Evolutionary conservation across 2,329 filamentous ascomycete genomes (phyloP), one percentile per base, ranked within the genome.

Genomic region (Xylaria arbuscula): DNA sequence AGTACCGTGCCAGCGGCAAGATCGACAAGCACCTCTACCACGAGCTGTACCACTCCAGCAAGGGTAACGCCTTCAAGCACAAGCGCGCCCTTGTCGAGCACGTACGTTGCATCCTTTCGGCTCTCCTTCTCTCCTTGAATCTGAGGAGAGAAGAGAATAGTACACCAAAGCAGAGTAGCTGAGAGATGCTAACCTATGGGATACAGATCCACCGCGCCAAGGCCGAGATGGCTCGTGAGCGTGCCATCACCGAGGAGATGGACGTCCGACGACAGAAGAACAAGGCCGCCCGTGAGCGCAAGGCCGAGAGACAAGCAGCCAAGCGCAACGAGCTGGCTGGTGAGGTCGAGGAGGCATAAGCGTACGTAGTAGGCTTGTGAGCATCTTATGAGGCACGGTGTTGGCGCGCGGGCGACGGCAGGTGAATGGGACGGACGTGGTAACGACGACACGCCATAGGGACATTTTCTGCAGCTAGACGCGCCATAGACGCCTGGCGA

Each of bases 51-150:
- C 96, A 98, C 87, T 89, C 97, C 84, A 96, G 93, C 92, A 99
- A 99, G 94, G 97, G 96, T 97, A 99, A 99, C 92, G 95, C 96
- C 85, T 99, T 99, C 93, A 99, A 99, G 94, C 96, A 99, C 93
- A 99, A 98, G 94, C 92, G 96, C 87, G 96, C 94, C 82, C 92
- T 99, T 80, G 94, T 99, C 84, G 96, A 99, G 91, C 96, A 99
- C 89, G 96, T 99, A 97, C 82, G 96, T 93, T 80, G 7, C 17
- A 40, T 42, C 36, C 34, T 6, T 28, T 28, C 5, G 2, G 28
- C 28, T 28, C 2, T 28, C 5, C 61, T 17, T 51, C 9, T 28
- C 22, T 5, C 3, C 13, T 42, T 4, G 13, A n/a, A 7, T 17
- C 28, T 10, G 7, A 28, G 28, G 28, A 28, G 28, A 28, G 28